Percentiles rank a stretch among this genome's conserved stretches.
Conservation (phyloP, 331 rosid genomes). For the Pyracantha coccinea region DNA sequence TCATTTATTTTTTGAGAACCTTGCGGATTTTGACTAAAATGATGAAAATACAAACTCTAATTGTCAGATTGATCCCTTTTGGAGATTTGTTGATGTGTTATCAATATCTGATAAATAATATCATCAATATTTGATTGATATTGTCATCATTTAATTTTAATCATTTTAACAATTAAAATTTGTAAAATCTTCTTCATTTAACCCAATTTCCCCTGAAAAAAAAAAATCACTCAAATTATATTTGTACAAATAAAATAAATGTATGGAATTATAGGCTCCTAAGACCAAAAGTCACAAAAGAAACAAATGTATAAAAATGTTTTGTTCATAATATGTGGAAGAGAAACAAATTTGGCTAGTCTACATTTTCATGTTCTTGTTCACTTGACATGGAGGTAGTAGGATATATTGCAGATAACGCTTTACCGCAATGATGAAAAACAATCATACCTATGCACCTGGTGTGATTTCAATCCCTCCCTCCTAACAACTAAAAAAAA, state of each 20-base stretch:
- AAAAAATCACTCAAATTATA: neutral
- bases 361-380: slow-evolving; percentile 11
- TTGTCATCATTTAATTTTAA: neutral
- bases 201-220: neutral
- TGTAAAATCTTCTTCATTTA: neutral
- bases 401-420: neutral
- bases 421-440: too few relatives aligned
- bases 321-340: neutral
- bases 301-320: slow-evolving; percentile 22
- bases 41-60: too few relatives aligned
- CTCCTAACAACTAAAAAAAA: too few relatives aligned
- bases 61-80: too few relatives aligned
- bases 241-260: neutral
- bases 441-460: too few relatives aligned
- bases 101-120: too few relatives aligned
- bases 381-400: slow-evolving; percentile 16
- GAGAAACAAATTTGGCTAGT: slow-evolving; percentile 7
- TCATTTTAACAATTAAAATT: too few relatives aligned
- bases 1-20: too few relatives aligned
- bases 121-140: neutral
- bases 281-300: slow-evolving; percentile 29
- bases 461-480: too few relatives aligned
- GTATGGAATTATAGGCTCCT: slow-evolving; percentile 12
- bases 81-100: too few relatives aligned
- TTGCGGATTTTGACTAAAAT: too few relatives aligned